Conservation (phyloP, 257 asterid species). For the Agastache rugosa region DNA sequence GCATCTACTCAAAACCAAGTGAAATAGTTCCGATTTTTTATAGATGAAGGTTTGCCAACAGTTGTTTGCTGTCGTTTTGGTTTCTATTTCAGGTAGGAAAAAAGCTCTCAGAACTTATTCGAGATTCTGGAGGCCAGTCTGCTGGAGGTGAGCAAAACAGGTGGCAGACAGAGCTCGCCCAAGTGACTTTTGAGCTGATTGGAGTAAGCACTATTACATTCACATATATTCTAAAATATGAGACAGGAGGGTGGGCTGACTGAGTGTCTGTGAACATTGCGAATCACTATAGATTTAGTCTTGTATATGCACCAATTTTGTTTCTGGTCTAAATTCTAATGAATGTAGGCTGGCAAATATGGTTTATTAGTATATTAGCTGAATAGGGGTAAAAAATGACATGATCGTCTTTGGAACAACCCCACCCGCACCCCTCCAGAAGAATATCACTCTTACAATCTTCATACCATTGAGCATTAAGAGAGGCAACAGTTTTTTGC, state of each 20-base stretch:
- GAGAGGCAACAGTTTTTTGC: neutral
- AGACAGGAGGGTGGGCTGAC: neutral
- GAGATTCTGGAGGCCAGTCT: conserved; percentile 91
- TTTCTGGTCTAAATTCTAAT: neutral
- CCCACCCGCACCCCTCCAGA: neutral
- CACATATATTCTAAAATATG: conserved; percentile 14
- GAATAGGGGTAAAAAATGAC: neutral
- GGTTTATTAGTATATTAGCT: conserved; percentile 2
- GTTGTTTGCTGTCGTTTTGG: conserved; percentile 23
- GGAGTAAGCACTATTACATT: conserved; percentile 67
- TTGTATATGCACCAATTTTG: conserved; percentile 2
- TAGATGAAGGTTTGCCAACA: neutral
- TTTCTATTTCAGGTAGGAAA: conserved; percentile 74
- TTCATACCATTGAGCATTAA: neutral
- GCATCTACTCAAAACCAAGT: conserved; percentile 4
- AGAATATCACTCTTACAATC: neutral
- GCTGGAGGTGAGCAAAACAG: conserved; percentile 83
- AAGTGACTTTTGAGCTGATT: conserved; percentile 90
- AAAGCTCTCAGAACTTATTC: conserved; percentile 91
- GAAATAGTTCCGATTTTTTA: neutral
- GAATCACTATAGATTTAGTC: conserved; percentile 10
- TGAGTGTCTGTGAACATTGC: neutral
- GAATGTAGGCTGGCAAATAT: conserved; percentile 6
- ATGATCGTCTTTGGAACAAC: neutral
- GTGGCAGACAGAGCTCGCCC: conserved; percentile 95